Conservation (phyloP, 371 early-diverging fungal species). For the Mucor piriformis region DNA sequence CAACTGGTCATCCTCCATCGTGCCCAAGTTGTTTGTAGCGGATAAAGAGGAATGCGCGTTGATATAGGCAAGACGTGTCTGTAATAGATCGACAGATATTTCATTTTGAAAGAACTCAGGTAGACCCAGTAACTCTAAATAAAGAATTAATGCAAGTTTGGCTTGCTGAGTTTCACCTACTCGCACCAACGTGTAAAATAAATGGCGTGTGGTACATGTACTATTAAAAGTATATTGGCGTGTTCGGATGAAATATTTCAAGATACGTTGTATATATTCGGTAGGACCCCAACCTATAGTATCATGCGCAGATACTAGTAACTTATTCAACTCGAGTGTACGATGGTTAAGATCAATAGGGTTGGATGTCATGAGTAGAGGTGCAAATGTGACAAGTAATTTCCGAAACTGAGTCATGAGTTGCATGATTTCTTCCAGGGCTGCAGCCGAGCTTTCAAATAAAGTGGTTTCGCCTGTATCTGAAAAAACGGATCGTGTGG, state of each 20-base stretch:
- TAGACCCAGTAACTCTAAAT: constrained; percentile 54
- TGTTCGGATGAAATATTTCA: constrained; percentile 52
- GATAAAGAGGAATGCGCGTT: too few species aligned
- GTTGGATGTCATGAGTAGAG: background rate
- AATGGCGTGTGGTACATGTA: constrained; percentile 62
- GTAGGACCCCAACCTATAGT: constrained; percentile 40
- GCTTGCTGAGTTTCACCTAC: constrained; percentile 74
- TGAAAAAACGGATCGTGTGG: constrained; percentile 9
- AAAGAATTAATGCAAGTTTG: constrained; percentile 59
- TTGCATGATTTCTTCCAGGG: constrained; percentile 20
- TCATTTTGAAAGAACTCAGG: constrained; percentile 7
- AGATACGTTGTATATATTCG: constrained; percentile 16
- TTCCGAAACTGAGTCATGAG: constrained; percentile 17
- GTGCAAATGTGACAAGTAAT: constrained; percentile 7
- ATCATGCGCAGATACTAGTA: constrained; percentile 35
- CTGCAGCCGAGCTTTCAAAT: constrained; percentile 9
- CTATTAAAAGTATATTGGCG: constrained; percentile 73
- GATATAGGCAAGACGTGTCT: background rate
- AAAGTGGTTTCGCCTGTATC: constrained; percentile 7
- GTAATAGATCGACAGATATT: background rate
- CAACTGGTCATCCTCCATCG: too few species aligned
- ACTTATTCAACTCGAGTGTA: constrained; percentile 28
- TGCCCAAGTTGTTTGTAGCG: too few species aligned
- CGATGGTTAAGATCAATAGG: constrained; percentile 16
- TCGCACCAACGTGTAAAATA: constrained; percentile 56